Percentiles rank a stretch among this genome's conserved stretches.
Conservation (phyloP, 163 green algal species). For the Scenedesmus sp. region DNA sequence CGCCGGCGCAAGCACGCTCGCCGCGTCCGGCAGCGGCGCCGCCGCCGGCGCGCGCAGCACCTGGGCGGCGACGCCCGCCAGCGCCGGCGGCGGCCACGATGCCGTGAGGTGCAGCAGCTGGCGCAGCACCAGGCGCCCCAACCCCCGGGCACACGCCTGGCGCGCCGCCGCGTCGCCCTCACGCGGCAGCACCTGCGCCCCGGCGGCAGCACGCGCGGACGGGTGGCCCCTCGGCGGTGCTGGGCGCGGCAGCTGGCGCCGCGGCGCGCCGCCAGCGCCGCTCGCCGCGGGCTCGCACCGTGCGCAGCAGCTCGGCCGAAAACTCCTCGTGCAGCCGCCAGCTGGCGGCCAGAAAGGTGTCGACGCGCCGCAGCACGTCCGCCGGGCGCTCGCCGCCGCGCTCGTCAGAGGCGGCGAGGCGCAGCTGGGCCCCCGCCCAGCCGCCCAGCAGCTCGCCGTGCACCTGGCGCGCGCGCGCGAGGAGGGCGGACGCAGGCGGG, state of each 20-base stretch:
- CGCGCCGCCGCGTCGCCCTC: slow-evolving; percentile 8
- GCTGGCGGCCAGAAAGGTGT: slow-evolving; percentile 33
- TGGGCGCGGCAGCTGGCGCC: no score
- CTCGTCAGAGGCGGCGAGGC: not conserved
- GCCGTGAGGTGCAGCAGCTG: slow-evolving; percentile 26
- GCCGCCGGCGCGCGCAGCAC: not conserved
- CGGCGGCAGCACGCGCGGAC: no score
- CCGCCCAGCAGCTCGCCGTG: slow-evolving; percentile 10
- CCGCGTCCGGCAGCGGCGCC: not conserved
- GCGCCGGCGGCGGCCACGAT: slow-evolving; percentile 1
- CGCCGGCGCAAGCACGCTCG: slow-evolving; percentile 5
- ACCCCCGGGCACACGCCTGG: not conserved
- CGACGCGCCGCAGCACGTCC: not conserved
- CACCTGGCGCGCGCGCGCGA: not conserved
- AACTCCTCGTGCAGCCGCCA: slow-evolving; percentile 29
- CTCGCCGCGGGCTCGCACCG: no score
- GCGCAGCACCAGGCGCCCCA: slow-evolving; percentile 1
- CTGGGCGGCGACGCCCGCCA: not conserved
- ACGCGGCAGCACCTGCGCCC: slow-evolving; percentile 7
- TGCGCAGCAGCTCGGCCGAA: not conserved
- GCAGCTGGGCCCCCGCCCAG: slow-evolving; percentile 14
- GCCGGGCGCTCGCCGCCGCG: not conserved
- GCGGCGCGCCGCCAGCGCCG: no score
- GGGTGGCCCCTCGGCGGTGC: no score
- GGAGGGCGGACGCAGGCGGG: not conserved